A percentile compares a stretch with the other conserved stretches of the same genome.
Evolutionary conservation across 306 rosid genomes (phyloP).

Genomic region (Ormosia emarginata): DNA sequence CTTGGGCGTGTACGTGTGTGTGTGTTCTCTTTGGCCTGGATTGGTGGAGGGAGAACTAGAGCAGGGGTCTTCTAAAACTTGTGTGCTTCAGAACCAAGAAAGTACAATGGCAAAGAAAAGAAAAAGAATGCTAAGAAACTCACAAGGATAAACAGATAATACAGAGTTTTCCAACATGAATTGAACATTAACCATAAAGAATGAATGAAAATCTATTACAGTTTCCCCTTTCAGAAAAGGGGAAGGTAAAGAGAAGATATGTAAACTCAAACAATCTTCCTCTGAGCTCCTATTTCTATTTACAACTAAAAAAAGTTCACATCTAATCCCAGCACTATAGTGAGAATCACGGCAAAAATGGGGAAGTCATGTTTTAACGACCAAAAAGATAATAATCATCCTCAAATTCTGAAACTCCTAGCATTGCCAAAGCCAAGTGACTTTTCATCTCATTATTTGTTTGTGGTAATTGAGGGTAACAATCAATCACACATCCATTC

Average conservation of each 20-base stretch:
- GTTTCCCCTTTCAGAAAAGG: conserved; percentile 23
- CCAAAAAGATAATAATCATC: conserved; percentile 54
- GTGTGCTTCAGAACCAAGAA: not conserved
- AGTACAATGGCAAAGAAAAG: not conserved
- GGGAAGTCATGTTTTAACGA: conserved; percentile 28
- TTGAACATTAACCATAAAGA: not conserved
- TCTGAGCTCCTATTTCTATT: conserved; percentile 28
- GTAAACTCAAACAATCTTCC: conserved; percentile 17
- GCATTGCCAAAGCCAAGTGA: conserved; percentile 76
- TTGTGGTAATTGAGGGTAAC: conserved; percentile 51
- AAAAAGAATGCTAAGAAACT: not conserved
- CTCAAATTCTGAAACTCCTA: conserved; percentile 67
- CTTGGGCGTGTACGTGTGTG: not conserved
- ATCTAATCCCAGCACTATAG: conserved; percentile 20
- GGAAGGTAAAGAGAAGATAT: conserved; percentile 38
- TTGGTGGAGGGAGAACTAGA: not conserved
- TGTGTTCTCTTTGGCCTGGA: not conserved
- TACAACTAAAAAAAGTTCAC: conserved; percentile 34
- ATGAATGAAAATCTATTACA: conserved; percentile 28
- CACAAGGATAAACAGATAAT: not conserved
- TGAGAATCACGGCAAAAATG: conserved; percentile 16
- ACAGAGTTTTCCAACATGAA: not conserved
- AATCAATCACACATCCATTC: conserved; percentile 57
- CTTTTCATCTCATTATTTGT: conserved; percentile 57
- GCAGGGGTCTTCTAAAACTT: not conserved